Conservation (phyloP, 140 eudicot species). For the Oenanthe javanica region DNA sequence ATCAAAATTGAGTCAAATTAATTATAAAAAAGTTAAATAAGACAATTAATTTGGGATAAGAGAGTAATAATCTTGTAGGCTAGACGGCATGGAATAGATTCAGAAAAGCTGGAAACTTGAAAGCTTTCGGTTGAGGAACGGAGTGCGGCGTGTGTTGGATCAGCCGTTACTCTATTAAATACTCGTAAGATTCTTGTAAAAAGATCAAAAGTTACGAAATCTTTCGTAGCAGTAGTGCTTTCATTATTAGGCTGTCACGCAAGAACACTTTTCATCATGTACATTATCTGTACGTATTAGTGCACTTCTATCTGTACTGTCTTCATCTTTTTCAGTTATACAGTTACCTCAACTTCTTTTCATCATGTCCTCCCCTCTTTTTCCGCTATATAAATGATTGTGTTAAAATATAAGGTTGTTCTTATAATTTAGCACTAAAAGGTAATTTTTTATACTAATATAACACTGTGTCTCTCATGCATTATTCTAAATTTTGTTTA, state of each 20-base stretch:
- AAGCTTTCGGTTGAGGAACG: conserved; percentile 5
- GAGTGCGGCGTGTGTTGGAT: conserved; percentile 7
- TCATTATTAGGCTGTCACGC: background rate
- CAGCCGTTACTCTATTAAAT: background rate
- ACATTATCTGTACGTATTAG: conserved; percentile 11
- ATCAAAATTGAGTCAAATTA: no score
- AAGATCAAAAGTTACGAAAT: background rate
- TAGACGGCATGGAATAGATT: background rate
- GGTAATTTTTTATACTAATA: no score
- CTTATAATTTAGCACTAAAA: no score
- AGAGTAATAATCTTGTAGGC: background rate
- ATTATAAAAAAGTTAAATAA: no score
- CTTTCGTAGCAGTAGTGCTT: background rate
- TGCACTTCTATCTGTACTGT: conserved; percentile 23
- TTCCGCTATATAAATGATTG: background rate
- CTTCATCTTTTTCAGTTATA: conserved; percentile 13
- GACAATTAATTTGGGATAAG: no score
- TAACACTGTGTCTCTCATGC: no score
- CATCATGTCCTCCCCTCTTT: background rate
- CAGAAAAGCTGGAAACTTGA: background rate
- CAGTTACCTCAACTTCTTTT: no score
- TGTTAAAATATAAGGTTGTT: no score
- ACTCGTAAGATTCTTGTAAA: background rate
- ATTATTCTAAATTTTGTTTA: no score
- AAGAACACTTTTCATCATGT: background rate